Conservation (phyloP, 2,329 filamentous ascomycete species). For the Macrophomina tecta region DNA sequence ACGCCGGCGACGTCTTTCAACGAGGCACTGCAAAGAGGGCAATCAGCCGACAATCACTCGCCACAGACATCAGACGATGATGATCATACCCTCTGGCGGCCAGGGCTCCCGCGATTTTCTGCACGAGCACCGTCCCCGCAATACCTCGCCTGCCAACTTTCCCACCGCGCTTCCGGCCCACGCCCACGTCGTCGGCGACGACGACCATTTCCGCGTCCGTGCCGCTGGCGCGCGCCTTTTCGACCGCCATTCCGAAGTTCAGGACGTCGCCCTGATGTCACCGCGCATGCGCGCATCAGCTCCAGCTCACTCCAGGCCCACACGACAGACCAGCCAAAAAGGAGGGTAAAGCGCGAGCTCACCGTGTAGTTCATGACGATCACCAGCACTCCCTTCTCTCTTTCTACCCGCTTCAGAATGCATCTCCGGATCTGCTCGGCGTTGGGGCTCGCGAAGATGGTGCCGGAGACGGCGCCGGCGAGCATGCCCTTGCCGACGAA, state of each 20-base stretch:
- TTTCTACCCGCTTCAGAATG: constrained; percentile 74
- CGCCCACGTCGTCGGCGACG: constrained; percentile 89
- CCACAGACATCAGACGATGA: constrained; percentile 3
- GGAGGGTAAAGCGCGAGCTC: neutral
- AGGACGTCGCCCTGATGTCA: constrained; percentile 62
- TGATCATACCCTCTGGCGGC: constrained; percentile 68
- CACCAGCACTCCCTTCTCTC: constrained; percentile 78
- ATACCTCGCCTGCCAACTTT: constrained; percentile 92
- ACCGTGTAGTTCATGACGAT: constrained; percentile 94
- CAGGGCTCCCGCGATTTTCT: constrained; percentile 86
- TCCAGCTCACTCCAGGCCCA: neutral
- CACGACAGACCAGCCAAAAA: neutral
- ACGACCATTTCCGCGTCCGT: constrained; percentile 85
- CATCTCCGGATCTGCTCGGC: constrained; percentile 82
- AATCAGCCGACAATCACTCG: constrained; percentile 3
- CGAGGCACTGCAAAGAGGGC: constrained; percentile 41
- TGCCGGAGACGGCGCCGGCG: constrained; percentile 81
- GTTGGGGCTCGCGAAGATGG: constrained; percentile 82
- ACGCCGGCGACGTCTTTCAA: constrained; percentile 75
- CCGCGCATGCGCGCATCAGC: neutral
- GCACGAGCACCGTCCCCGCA: constrained; percentile 87
- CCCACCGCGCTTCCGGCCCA: constrained; percentile 80
- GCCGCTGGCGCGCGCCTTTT: constrained; percentile 85
- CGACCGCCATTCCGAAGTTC: constrained; percentile 92
- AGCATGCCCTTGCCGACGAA: constrained; percentile 85